phyloP scores from a whole-genome alignment of 768 basidiomycete species.

The Hortiboletus flavorubellus region DNA sequence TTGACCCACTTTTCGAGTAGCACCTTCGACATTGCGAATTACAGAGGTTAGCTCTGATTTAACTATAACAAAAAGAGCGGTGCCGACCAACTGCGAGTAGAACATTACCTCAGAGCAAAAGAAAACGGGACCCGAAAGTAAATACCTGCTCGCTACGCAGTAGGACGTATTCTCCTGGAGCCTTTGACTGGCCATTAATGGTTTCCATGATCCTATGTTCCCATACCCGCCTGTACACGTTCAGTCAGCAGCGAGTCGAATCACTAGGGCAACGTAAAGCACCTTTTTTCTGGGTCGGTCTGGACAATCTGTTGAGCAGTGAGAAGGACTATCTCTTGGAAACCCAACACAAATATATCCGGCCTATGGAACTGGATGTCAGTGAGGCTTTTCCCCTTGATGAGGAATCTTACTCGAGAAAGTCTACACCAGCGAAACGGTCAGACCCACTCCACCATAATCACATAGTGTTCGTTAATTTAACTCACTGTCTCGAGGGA shows the following conservation, averaged over 20 bases:
- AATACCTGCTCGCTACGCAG: slow-evolving; percentile 88
- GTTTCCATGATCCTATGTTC: slow-evolving; percentile 79
- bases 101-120: background rate
- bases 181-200: slow-evolving; percentile 65
- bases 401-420: slow-evolving; percentile 15
- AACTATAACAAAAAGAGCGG: slow-evolving; percentile 83
- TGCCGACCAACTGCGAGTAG: slow-evolving; percentile 78
- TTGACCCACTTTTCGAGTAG: slow-evolving; percentile 77
- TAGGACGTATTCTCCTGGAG: slow-evolving; percentile 73
- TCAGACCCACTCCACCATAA: background rate
- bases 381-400: slow-evolving; percentile 23
- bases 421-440: slow-evolving; percentile 9
- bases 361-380: slow-evolving; percentile 46
- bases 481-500: slow-evolving; percentile 71
- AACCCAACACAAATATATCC: slow-evolving; percentile 86
- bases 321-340: slow-evolving; percentile 96
- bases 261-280: slow-evolving; percentile 8
- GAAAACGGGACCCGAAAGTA: background rate
- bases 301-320: slow-evolving; percentile 98
- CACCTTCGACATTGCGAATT: slow-evolving; percentile 89
- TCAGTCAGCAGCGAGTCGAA: background rate
- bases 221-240: slow-evolving; percentile 70
- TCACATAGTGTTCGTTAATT: background rate
- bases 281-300: slow-evolving; percentile 92
- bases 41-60: slow-evolving; percentile 71